Evolutionary conservation across 495 filamentous ascomycete species (phyloP), one percentile per base, ranked within the genome.

Genomic region (Apiosordaria backusii): DNA sequence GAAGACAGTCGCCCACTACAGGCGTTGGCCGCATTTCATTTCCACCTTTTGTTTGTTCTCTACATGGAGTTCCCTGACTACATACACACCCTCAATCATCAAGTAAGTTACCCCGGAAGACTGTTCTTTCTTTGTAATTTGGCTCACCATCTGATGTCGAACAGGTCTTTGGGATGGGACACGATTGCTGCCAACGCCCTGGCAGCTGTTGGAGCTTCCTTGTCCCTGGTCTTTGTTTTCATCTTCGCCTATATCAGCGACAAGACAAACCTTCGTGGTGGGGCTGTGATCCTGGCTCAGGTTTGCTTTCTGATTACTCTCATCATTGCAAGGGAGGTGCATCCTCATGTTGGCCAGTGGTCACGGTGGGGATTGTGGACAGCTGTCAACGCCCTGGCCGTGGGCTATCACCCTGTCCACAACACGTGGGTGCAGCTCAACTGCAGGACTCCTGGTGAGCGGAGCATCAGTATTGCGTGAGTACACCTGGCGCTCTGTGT

Each of bases 361-460:
- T 65, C 67, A 18, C 66, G 67, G 9, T 74, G 81, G 81, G 78
- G 79, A 9, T 70, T 76, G 25, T 84, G 82, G 73, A 75, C 73
- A 50, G 79, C 75, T 0, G 77, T 81, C 2, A 80, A 83, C 59
- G 75, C 76, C 1, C 74, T 80, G 4, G 80, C 80, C 18, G 71
- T 75, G 10, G 71, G 73, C 4, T 75, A 81, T 23, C 81, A 85
- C 67, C 76, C 78, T 29, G 79, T 82, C 3, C 83, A 85, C 63
- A 76, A 84, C 59, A 80, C 81, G 19, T 84, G 83, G 83, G 65
- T 85, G 0, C 82, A 82, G 24, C 70, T 82, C 1, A 82, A 83
- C 65, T 84, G 83, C 71, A 72, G 70, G 10, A 64, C 74, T 10
- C 78, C 80, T 5, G 76, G 80, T 50, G 82, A 85, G 67, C 77